Base-by-base conservation (phyloP, 371 early-diverging fungal species). In the Syncephalastrum sp. region DNA sequence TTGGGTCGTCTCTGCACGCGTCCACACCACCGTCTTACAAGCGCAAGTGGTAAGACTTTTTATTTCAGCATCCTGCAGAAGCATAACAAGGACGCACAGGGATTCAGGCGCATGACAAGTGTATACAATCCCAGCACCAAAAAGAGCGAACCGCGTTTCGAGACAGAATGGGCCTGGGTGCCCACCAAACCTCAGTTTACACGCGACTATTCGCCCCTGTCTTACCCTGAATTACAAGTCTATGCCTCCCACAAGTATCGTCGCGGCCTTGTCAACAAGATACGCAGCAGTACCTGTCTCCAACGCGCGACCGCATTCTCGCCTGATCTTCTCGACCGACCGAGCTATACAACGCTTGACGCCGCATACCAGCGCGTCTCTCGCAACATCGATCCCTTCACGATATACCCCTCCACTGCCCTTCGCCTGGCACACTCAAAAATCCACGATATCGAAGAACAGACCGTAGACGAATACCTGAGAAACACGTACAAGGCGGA, bases 241-340 rank as follows among this genome's bases (percentile, higher is more conserved):
- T 85, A 83, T 53, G 85, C 72, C 3, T 81, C 83, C 0, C 81
- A 85, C 61, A 73, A 80, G 21, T 85, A 83, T 52, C 68, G 83
- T 12, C 72, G 83, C 2, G 83, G 82, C 2, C 69, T 80, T n/a
- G 75, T 85, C 38, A 75, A 79, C 19, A 59, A 68, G 25, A 82
- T 85, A 29, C 67, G 82, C 10, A 77, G 71, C 7, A 68, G 72
- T 1, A 68, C 74, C n/a, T 76, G 79, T n/a, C 57, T 85, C 6
- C 64, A 73, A 19, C 64, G 72, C 15, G 77, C 83, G 0, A 72
- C 69, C 5, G 51, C 64, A 7, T 70, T 82, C 43, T 50, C 68
- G 7, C 69, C 79, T 0, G 53, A 65, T 6, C 61, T 80, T 19
- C 51, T 84, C 54, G 81, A 82, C 50, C 69, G 69, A n/a, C 57